These are phyloP conservation scores for Metrosideros polymorpha DNA, from an alignment of 441 rosid genomes.

Conservation along the genomic window DNA sequence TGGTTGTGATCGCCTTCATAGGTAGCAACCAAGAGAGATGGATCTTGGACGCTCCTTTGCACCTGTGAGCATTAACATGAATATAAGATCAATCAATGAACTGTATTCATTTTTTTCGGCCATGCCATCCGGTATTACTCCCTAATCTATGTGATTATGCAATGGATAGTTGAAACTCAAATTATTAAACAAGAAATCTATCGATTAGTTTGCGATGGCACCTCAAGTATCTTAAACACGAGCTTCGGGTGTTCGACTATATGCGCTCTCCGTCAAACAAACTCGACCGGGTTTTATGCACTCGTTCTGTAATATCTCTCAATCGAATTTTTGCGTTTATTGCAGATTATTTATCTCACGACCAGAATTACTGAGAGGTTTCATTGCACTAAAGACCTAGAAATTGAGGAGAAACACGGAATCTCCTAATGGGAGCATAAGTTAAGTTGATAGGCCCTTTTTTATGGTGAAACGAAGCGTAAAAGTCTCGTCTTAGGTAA, in stretches of 20 bases:
- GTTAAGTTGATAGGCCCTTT: not conserved
- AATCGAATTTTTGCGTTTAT: not conserved
- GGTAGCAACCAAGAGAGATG: not conserved
- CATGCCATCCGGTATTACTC: not conserved
- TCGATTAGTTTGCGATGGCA: not conserved
- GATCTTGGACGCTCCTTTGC: not conserved
- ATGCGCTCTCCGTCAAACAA: not conserved
- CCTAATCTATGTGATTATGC: not conserved
- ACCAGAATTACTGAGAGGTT: not conserved
- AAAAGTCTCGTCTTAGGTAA: not conserved
- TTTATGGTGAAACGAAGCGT: not conserved
- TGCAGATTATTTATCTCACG: not conserved
- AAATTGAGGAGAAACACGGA: not conserved
- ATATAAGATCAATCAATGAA: not conserved
- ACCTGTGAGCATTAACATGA: not conserved
- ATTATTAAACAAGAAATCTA: not conserved
- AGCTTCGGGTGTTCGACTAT: not conserved
- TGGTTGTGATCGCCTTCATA: slow-evolving; percentile 1
- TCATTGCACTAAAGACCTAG: not conserved
- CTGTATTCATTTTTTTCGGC: not conserved
- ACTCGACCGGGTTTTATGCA: not conserved
- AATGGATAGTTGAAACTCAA: not conserved
- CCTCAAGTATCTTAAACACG: not conserved
- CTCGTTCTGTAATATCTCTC: not conserved
- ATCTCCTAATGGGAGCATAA: not conserved